Evolutionary conservation across 1,139 yeast genomes (phyloP).

Genomic region (Hemisphaericaspora xylanilytica): DNA sequence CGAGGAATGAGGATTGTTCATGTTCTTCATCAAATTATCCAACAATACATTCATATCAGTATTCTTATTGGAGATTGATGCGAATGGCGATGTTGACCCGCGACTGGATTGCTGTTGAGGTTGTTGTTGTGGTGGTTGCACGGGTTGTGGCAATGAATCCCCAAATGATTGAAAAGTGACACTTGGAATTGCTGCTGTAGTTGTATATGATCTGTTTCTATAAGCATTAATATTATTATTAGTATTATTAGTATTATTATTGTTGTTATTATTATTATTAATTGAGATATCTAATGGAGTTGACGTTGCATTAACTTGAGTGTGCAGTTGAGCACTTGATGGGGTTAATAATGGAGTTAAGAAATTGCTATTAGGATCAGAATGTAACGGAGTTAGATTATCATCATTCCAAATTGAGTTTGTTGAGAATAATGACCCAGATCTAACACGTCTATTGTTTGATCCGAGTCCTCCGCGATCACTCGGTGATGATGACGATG

Average conservation of each 20-base stretch:
- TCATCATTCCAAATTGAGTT: slow-evolving; percentile 52
- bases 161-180: slow-evolving; percentile 8
- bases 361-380: slow-evolving; percentile 7
- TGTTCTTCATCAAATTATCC: slow-evolving; percentile 32
- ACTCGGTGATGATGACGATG: slow-evolving; percentile 19
- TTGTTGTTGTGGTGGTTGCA: slow-evolving; percentile 2
- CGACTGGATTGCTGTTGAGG: slow-evolving; percentile 5
- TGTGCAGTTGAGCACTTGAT: slow-evolving; percentile 10
- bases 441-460: slow-evolving; percentile 31
- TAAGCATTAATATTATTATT: slow-evolving; percentile 10
- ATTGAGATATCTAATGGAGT: slow-evolving; percentile 13
- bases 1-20: slow-evolving; percentile 14
- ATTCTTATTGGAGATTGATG: slow-evolving; percentile 18
- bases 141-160: slow-evolving; percentile 6
- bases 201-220: slow-evolving; percentile 51
- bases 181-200: slow-evolving; percentile 37
- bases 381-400: slow-evolving; percentile 7
- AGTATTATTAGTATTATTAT: slow-evolving; percentile 12
- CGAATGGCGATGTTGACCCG: slow-evolving; percentile 16
- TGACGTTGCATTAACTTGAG: slow-evolving; percentile 19
- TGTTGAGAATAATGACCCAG: slow-evolving; percentile 45
- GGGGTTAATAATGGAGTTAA: slow-evolving; percentile 10
- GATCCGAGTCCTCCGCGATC: slow-evolving; percentile 8
- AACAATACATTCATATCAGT: slow-evolving; percentile 31
- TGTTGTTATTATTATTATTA: slow-evolving; percentile 10